Base-by-base conservation (phyloP, 768 basidiomycete species). In the Rubroboletus pulcherrimus region DNA sequence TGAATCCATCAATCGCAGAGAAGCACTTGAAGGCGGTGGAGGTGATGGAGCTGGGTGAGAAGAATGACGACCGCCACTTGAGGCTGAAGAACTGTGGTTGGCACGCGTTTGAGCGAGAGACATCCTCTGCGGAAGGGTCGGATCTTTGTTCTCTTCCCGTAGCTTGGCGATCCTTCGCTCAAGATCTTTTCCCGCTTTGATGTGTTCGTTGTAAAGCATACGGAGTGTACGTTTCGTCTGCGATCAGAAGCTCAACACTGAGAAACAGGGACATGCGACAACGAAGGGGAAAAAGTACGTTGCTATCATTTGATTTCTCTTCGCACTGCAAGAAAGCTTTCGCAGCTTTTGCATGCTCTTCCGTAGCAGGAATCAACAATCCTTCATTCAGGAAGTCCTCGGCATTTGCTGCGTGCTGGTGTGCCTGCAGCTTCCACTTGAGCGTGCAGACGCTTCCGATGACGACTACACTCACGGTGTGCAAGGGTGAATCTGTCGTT, bases 331-430 rank as follows among this genome's bases (percentile, higher is more conserved):
- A 70, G 65, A 90, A 92, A 2, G 87, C 86, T 56, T 85, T 84
- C 15, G 90, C 89, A 30, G 91, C 89, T 64, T 85, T 87, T 57
- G 75, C 69, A 62, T 92, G 87, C 59, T 91, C 87, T 57, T 89
- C 85, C 26, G 82, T 78, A 11, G 91, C 87, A 35, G 82, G 81
- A 21, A 90, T 80, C 50, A 90, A 78, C 7, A 89, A 75, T 12
- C 91, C 91, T 55, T 82, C 79, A 12, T 76, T 77, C 43, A 80
- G 66, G 63, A 80, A 82, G 55, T 91, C 89, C 49, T 92, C 89
- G 35, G 89, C 90, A 63, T 87, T 87, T 15, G 85, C 84, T 51
- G 87, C 87, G 71, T 91, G 89, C 63, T 87, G 84, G 69, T 93
- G 88, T 21, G 91, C 90, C 89, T 92, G 68, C 24, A 19, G n/a